phyloP scores from a whole-genome alignment of 2,329 filamentous ascomycete genomes.

The Phaeosphaeriaceae sp. region DNA sequence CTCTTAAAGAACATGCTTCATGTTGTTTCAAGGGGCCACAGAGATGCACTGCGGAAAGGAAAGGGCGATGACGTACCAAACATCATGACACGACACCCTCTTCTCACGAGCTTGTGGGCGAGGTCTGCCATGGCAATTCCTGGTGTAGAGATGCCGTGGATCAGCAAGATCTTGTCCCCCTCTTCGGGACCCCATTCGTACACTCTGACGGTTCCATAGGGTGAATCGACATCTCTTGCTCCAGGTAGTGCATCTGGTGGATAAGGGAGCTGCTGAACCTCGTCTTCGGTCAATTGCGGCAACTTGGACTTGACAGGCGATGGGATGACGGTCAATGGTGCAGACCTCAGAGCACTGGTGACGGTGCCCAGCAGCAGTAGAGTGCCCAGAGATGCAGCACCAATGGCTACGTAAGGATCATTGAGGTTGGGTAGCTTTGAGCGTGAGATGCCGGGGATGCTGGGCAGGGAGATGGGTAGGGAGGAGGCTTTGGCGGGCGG shows the following conservation, averaged over 20 bases:
- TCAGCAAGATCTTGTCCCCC: conserved; percentile 74
- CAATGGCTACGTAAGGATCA: conserved; percentile 26
- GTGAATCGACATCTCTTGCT: conserved; percentile 70
- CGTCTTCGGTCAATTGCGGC: conserved; percentile 30
- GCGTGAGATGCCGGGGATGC: conserved; percentile 12
- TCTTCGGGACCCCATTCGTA: conserved; percentile 81
- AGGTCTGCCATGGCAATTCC: conserved; percentile 72
- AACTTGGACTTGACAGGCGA: conserved; percentile 40
- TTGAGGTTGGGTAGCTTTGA: conserved; percentile 23
- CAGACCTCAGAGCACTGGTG: conserved; percentile 22
- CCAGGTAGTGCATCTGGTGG: conserved; percentile 75
- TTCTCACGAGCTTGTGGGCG: conserved; percentile 68
- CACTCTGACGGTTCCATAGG: conserved; percentile 74
- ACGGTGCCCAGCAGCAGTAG: conserved; percentile 32
- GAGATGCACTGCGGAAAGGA: background rate
- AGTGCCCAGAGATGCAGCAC: conserved; percentile 35
- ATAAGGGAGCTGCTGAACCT: conserved; percentile 58
- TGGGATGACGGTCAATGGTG: conserved; percentile 19
- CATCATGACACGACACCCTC: conserved; percentile 78
- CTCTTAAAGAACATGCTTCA: background rate
- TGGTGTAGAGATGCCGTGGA: conserved; percentile 85
- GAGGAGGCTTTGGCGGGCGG: conserved; percentile 3
- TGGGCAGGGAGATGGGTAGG: conserved; percentile 1
- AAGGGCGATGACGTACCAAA: conserved; percentile 61
- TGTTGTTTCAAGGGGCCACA: background rate